Evolutionary conservation across 2,329 filamentous ascomycete genomes (phyloP), one percentile per base, ranked within the genome.

Genomic region (Pseudogymnoascus sp.): DNA sequence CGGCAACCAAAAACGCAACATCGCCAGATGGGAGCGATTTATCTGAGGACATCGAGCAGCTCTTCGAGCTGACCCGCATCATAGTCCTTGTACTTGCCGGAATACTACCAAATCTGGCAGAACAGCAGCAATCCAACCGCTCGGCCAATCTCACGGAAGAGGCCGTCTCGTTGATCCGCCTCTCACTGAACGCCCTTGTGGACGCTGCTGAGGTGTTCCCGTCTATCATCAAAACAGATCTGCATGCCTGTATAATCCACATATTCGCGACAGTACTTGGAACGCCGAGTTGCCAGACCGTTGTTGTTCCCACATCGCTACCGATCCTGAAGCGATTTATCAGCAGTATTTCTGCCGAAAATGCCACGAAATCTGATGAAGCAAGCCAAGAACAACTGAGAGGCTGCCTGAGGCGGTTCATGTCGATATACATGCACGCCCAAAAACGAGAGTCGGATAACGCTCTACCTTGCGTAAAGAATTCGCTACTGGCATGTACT

Each of bases 131-230:
- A 82, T 36, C 84, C 82, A 66, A 80, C 81, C 68, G 86, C 84
- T 29, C 90, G 51, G 87, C 91, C 70, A 86, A 89, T 68, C 86
- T 96, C 70, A 92, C 90, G 0, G 92, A 97, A 68, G 93, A 97
- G 73, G 90, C 91, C 1, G 83, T 95, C 15, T 80, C 88, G 2
- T 84, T 99, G 2, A 85, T 97, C 59, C 86, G 87, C 25, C 86
- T 89, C 1, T 88, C 91, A 0, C 81, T 99, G 1, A 89, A 92
- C 64, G 91, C 94, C 1, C 84, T 99, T 1, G 94, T 97, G 3
- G 91, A 97, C 71, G 92, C 94, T 1, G 92, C 94, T 5, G 91
- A 95, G 65, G 92, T 97, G 13, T 99, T 99, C 76, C 95, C 95
- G 0, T 86, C 90, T 2, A 92, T 99, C 69, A 99, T 99, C 78